Percentiles rank a stretch among this genome's conserved stretches.
Conservation (phyloP, 2,329 filamentous ascomycete species). For the Allantophomopsis cytisporea region DNA sequence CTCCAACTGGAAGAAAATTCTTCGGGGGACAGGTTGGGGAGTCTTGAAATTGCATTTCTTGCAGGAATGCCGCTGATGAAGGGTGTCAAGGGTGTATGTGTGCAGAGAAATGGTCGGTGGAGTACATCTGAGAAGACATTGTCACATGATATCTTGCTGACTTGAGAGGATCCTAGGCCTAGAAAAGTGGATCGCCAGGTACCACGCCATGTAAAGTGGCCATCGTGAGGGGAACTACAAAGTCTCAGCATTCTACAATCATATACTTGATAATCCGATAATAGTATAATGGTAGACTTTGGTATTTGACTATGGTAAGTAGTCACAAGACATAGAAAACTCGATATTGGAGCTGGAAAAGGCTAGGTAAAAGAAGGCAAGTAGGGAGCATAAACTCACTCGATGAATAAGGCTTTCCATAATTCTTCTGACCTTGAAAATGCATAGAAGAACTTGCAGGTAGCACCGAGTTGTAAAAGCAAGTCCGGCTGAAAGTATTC, state of each 20-base stretch:
- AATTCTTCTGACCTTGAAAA: slow-evolving; percentile 75
- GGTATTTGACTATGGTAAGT: no score
- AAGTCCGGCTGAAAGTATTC: slow-evolving; percentile 56
- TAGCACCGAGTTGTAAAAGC: slow-evolving; percentile 54
- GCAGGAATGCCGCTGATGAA: slow-evolving; percentile 61
- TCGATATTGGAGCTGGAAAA: no score
- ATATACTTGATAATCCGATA: no score
- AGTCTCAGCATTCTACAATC: no score
- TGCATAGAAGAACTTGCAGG: slow-evolving; percentile 78
- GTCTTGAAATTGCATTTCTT: slow-evolving; percentile 57
- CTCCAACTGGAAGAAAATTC: slow-evolving; percentile 70
- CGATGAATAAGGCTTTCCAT: slow-evolving; percentile 75
- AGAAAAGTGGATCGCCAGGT: slow-evolving; percentile 77
- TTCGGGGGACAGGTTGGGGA: slow-evolving; percentile 53
- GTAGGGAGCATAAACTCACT: slow-evolving; percentile 45
- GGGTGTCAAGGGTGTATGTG: slow-evolving; percentile 53
- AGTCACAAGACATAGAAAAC: no score
- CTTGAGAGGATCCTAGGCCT: slow-evolving; percentile 32
- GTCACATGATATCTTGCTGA: slow-evolving; percentile 53
- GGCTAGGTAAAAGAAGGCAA: no score
- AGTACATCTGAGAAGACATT: slow-evolving; percentile 82
- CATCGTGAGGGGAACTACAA: slow-evolving; percentile 1
- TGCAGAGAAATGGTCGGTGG: slow-evolving; percentile 82
- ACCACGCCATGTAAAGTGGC: slow-evolving; percentile 49
- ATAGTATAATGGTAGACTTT: no score